Evolutionary conservation across 345 rosid species (phyloP), one percentile per base, ranked within the genome.

Genomic region (Sonneratia alba): DNA sequence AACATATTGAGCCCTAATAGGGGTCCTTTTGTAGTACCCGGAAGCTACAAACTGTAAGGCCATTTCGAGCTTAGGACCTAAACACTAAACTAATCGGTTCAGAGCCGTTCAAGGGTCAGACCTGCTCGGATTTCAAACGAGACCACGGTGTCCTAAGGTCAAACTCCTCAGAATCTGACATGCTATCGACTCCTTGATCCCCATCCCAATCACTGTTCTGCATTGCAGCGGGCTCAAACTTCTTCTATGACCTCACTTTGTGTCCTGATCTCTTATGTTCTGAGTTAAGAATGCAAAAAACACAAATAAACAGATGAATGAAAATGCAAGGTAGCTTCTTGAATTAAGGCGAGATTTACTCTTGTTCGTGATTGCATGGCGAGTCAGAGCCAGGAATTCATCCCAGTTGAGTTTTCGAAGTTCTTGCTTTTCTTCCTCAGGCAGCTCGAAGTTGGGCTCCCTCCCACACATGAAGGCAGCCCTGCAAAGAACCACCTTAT

Each of bases 391-490:
- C 83, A 94, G 78, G 78, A 94, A 94, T 71, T 92, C 93, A 7
- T 90, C 97, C 98, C 98, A 94, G 69, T 79, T 85, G 79, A 91
- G 88, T 74, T 73, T 76, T 73, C 80, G 75, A 19, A 94, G 93
- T 81, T 94, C 91, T 79, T 73, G 81, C 78, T 88, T 91, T 74
- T 83, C 97, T 77, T 83, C 91, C 77, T 90, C 93, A 0, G 91
- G 68, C 22, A 94, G 89, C 79, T 86, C 95, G 56, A 90, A 84
- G 85, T 94, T 94, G 55, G 98, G 98, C 67, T 94, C 98, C 74
- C 98, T 87, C 68, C 97, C 97, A 61, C 98, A 91, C 98, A 91
- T 94, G 87, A 85, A 94, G 55, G 98, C 98, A 73, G 98, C 97
- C 82, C 98, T 94, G 83, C 77, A 71, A 21, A 14, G 3, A 32